phyloP scores from a whole-genome alignment of 208 protist genomes.

The Crithidia acanthocephali region DNA sequence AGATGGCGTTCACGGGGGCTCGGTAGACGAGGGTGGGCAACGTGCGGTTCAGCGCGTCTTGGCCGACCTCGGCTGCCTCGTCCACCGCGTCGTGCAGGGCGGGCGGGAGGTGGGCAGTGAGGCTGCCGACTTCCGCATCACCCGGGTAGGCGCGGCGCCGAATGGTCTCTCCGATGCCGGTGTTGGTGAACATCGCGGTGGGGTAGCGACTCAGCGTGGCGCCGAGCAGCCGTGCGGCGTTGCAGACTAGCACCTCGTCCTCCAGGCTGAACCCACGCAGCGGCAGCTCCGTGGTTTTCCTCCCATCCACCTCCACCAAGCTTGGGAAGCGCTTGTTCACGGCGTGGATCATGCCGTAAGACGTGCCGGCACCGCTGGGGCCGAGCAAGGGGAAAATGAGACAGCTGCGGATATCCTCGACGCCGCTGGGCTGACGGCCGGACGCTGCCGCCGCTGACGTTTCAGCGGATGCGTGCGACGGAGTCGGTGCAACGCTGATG shows the following conservation, averaged over 20 bases:
- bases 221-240: slow-evolving; percentile 65
- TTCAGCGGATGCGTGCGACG: neutral
- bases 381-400: slow-evolving; percentile 85
- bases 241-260: slow-evolving; percentile 71
- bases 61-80: slow-evolving; percentile 66
- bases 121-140: slow-evolving; percentile 24
- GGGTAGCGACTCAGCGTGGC: slow-evolving; percentile 80
- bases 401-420: slow-evolving; percentile 79
- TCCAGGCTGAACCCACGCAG: slow-evolving; percentile 40
- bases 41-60: slow-evolving; percentile 46
- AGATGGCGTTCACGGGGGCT: slow-evolving; percentile 75
- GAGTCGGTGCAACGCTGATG: slow-evolving; percentile 33
- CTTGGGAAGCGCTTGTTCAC: slow-evolving; percentile 75
- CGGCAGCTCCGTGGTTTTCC: slow-evolving; percentile 14
- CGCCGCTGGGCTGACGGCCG: slow-evolving; percentile 36
- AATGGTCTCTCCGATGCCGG: slow-evolving; percentile 49
- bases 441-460: slow-evolving; percentile 23
- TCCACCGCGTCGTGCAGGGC: slow-evolving; percentile 61
- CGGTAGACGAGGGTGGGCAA: slow-evolving; percentile 67
- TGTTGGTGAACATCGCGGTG: slow-evolving; percentile 50
- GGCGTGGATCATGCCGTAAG: slow-evolving; percentile 87
- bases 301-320: slow-evolving; percentile 24
- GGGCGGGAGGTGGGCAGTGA: slow-evolving; percentile 55
- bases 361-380: slow-evolving; percentile 26
- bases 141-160: slow-evolving; percentile 43